Conservation (phyloP, 768 basidiomycete genomes). For the Psilocybe tampanensis region DNA sequence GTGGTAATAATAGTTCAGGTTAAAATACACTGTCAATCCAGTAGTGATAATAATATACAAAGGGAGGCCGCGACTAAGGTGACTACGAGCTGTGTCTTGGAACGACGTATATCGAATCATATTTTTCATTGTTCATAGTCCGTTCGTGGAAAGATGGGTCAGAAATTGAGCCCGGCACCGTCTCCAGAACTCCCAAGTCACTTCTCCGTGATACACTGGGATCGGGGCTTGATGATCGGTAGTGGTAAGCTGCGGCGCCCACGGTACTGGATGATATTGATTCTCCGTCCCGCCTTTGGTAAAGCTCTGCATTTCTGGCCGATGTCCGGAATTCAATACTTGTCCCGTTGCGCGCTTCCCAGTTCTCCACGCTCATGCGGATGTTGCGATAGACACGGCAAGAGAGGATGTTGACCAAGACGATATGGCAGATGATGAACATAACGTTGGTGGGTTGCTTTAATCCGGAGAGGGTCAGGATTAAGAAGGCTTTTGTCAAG, state of each 20-base stretch:
- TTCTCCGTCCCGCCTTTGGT: neutral
- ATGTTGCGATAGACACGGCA: conserved; percentile 13
- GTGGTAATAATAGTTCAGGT: no score
- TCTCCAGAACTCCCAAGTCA: conserved; percentile 1
- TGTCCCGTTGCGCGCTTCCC: conserved; percentile 3
- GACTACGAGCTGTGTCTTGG: neutral
- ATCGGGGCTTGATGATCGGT: conserved; percentile 1
- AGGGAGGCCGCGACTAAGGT: neutral
- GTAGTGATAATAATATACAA: no score
- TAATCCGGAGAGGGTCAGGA: neutral
- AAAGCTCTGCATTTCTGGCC: conserved; percentile 1
- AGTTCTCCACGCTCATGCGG: conserved; percentile 4
- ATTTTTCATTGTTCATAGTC: neutral
- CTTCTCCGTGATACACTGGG: conserved; percentile 4
- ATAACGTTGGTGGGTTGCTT: neutral
- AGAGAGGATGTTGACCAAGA: conserved; percentile 8
- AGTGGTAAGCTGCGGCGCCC: neutral
- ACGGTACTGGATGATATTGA: neutral
- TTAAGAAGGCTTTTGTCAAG: conserved; percentile 5
- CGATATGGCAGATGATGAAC: conserved; percentile 13
- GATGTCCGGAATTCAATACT: conserved; percentile 3
- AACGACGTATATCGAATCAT: neutral
- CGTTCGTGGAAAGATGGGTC: neutral
- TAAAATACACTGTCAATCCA: no score
- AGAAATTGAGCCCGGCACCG: neutral